Base-by-base conservation (phyloP, 495 filamentous ascomycete genomes). In the Aspergillus sparsus region DNA sequence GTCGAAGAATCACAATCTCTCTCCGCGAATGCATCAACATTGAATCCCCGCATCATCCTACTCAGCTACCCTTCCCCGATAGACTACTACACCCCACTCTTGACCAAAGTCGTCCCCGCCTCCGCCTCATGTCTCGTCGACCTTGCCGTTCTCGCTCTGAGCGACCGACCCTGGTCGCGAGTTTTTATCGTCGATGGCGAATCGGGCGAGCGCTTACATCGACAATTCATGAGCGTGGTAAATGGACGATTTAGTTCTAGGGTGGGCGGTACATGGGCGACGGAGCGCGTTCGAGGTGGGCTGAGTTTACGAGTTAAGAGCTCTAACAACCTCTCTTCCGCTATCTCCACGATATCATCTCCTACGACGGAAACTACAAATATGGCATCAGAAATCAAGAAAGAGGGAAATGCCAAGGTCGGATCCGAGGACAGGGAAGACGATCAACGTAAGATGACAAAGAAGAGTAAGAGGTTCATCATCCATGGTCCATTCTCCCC, bases 81-180 rank as follows among this genome's bases (percentile, higher is more conserved):
- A 15, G 44, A 47, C 15, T 47, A 47, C 44, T 47, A 47, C 44
- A 47, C 44, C 15, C 44, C 44, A 6, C n/a, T 47, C 6, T 18
- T 18, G 16, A 47, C 44, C 5, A 47, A 21, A 4, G 15, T 47
- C 15, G n/a, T 47, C 44, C 44, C 44, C 16, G 16, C 44, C 1
- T 47, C 44, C 4, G n/a, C 44, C n/a, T 47, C 44, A n/a, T 21
- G n/a, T 16, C 9, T 47, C n/a, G 16, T 47, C 44, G 44, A 47
- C 16, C 44, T 47, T 5, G n/a, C 44, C 15, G n/a, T 21, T 18
- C 44, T 47, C 44, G 44, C 44, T 9, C 44, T 47, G 6, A 18
- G n/a, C 6, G 16, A 47, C n/a, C 44, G 15, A 6, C 15, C 44
- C 44, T 47, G 44, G 44, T 18, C 44, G 4, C 44, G 15, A 15